Evolutionary conservation across 495 filamentous ascomycete species (phyloP).

Genomic region (Letharia lupina): DNA sequence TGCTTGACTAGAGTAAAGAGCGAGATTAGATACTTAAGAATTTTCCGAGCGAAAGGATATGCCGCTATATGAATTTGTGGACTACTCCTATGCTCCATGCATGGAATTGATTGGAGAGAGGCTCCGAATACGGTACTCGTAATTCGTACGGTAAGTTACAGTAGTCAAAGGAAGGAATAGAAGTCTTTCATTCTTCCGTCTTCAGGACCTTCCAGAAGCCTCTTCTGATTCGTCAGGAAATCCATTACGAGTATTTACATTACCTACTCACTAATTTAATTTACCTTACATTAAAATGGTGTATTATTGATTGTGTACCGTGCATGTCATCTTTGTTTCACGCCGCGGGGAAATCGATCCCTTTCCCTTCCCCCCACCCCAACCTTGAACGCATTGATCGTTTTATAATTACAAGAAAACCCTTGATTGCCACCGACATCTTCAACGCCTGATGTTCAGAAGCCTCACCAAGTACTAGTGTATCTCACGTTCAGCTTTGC

Average conservation of each 20-base stretch:
- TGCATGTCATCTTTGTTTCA: no score
- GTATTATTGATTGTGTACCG: no score
- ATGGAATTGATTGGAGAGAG: no score
- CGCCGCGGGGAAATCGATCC: neutral
- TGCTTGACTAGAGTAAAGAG: neutral
- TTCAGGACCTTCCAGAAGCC: constrained; percentile 13
- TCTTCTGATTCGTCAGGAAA: constrained; percentile 6
- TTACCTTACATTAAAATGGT: no score
- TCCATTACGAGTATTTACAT: neutral
- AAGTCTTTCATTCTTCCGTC: fast-evolving
- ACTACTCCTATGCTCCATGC: neutral
- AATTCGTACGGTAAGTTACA: neutral
- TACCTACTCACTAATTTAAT: no score
- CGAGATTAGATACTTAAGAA: neutral
- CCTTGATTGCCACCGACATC: no score
- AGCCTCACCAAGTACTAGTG: no score
- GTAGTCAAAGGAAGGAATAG: neutral
- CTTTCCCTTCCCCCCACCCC: neutral
- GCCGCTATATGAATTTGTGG: neutral
- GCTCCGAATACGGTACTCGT: neutral
- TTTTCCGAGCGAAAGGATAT: constrained; percentile 1
- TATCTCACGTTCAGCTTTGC: no score
- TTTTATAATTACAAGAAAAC: no score
- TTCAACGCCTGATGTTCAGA: no score
- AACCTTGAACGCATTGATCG: neutral